A percentile compares a stretch with the other conserved stretches of the same genome.
These are phyloP conservation scores for Pleurotus ostreatus DNA, from an alignment of 768 basidiomycete species.

Conservation along the genomic window DNA sequence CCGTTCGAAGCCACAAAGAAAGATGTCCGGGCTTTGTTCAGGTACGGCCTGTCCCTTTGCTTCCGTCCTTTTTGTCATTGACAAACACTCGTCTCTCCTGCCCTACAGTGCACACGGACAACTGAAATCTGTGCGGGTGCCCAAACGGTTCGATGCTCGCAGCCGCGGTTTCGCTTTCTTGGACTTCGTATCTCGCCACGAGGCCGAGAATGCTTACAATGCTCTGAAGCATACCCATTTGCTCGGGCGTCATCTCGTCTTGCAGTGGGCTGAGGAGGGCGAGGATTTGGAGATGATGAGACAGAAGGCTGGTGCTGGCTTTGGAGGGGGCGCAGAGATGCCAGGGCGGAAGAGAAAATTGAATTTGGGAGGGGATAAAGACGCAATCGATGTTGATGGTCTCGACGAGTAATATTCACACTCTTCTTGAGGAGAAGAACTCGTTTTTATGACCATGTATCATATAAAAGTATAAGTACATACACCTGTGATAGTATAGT, in stretches of 20 bases:
- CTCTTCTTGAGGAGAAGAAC: too few species aligned
- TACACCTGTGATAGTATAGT: too few species aligned
- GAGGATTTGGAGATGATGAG: constrained; percentile 76
- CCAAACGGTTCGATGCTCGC: constrained; percentile 85
- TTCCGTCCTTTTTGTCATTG: not conserved
- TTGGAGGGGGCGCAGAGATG: constrained; percentile 61
- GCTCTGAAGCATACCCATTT: constrained; percentile 93
- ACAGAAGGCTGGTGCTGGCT: constrained; percentile 77
- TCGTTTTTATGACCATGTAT: too few species aligned
- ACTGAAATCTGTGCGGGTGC: constrained; percentile 91
- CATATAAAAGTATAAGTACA: too few species aligned
- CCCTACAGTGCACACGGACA: constrained; percentile 77
- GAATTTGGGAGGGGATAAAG: constrained; percentile 31
- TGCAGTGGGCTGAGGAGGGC: constrained; percentile 89
- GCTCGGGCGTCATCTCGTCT: constrained; percentile 89
- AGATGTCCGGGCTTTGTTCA: constrained; percentile 86
- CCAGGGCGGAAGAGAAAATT: constrained; percentile 78
- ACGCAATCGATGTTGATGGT: too few species aligned
- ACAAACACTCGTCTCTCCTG: constrained; percentile 3
- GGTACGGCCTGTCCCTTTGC: constrained; percentile 43
- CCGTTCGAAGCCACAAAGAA: constrained; percentile 96
- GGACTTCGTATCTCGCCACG: constrained; percentile 85
- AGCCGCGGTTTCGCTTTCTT: constrained; percentile 96
- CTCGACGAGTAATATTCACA: too few species aligned
- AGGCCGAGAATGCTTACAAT: constrained; percentile 86